A percentile compares a stretch with the other conserved stretches of the same genome.
phyloP scores from a whole-genome alignment of 306 rosid genomes.

The Hippophae gyantsensis region DNA sequence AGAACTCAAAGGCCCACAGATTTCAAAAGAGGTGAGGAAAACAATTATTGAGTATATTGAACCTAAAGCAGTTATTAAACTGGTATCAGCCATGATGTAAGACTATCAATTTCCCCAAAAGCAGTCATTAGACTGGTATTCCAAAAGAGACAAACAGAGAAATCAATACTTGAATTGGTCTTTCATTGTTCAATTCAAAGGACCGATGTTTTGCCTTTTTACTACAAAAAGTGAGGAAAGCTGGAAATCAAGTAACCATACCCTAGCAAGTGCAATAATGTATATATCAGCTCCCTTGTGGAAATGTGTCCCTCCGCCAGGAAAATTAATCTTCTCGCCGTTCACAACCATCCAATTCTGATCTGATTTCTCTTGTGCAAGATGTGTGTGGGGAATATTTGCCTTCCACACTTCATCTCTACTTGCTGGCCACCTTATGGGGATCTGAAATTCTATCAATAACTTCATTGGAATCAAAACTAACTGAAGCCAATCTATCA shows the following conservation, averaged over 20 bases:
- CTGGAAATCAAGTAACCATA: slow-evolving; percentile 11
- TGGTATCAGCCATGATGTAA: background rate
- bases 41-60: background rate
- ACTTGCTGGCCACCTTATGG: slow-evolving; percentile 54
- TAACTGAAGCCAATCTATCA: slow-evolving; percentile 2
- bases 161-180: background rate
- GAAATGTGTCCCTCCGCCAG: slow-evolving; percentile 63
- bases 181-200: background rate
- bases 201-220: background rate
- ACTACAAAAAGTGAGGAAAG: background rate
- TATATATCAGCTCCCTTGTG: slow-evolving; percentile 57
- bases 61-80: background rate
- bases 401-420: slow-evolving; percentile 69
- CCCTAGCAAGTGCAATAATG: slow-evolving; percentile 44
- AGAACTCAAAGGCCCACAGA: background rate
- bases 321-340: slow-evolving; percentile 58
- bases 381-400: slow-evolving; percentile 58
- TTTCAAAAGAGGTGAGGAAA: background rate
- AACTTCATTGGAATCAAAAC: slow-evolving; percentile 24
- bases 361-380: slow-evolving; percentile 54
- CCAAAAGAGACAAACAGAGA: background rate
- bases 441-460: slow-evolving; percentile 40
- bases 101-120: background rate
- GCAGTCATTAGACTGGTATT: background rate
- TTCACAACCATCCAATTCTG: slow-evolving; percentile 68